Conservation (phyloP, 768 basidiomycete genomes). For the Auriculariales sp. region DNA sequence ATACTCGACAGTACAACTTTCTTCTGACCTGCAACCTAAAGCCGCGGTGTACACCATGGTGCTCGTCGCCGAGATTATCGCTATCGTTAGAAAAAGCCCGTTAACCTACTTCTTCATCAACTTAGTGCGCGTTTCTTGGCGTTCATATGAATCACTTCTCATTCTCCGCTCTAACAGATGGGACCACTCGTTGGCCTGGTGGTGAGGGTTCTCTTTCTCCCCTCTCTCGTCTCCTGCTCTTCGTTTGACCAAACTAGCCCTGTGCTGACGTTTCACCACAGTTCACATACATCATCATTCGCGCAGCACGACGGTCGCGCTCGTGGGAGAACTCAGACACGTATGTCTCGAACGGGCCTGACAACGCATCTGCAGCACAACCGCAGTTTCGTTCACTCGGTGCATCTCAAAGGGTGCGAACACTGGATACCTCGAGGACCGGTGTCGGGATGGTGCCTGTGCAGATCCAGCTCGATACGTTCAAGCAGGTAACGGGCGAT, state of each 20-base stretch:
- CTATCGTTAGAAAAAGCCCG: background rate
- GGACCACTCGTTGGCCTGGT: background rate
- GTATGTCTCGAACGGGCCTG: too few species aligned
- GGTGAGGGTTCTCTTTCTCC: background rate
- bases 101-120: background rate
- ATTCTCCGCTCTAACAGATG: too few species aligned
- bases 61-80: background rate
- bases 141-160: too few species aligned
- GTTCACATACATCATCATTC: slow-evolving; percentile 1
- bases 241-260: too few species aligned
- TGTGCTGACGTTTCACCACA: background rate
- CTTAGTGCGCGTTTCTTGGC: too few species aligned
- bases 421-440: background rate
- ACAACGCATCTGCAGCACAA: too few species aligned
- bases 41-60: background rate
- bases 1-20: too few species aligned
- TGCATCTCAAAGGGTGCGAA: background rate
- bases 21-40: too few species aligned
- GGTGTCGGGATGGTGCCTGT: background rate
- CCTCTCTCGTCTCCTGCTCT: background rate
- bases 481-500: too few species aligned
- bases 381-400: too few species aligned
- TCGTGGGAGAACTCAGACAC: too few species aligned
- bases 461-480: background rate
- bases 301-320: background rate